Evolutionary conservation across 23 red algal species (phyloP), one percentile per base, ranked within the genome.

Genomic region (Gracilaria gracilis): DNA sequence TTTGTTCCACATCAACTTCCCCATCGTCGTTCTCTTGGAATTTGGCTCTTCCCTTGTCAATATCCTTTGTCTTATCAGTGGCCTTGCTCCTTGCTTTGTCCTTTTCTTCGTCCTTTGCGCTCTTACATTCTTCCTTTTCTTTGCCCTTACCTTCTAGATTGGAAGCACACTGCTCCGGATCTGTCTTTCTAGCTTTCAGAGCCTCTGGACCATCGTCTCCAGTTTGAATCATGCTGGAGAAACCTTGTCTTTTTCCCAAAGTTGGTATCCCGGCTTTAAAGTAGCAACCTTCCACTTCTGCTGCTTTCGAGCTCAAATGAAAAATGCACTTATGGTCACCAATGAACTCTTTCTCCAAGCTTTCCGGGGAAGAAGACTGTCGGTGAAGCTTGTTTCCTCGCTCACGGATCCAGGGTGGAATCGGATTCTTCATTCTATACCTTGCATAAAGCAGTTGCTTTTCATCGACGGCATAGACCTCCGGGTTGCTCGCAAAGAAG

Each of bases 391-490:
- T 75, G 38, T 75, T 19, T 75, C 46, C 69, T 21, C 69, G 69
- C 0, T 75, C 69, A 21, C 69, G 69, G 23, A 75, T 75, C 69
- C 69, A 75, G 2, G 23, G 16, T 1, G 69, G 69, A 40, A 75
- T 75, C 24, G 69, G 69, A 46, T 75, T 75, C 69, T 75, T 75
- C 9, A 29, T 75, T 32, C 69, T 75, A 75, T 75, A 75, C 9
- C 69, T 44, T 46, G 69, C 44, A 48, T 75, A 75, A 21, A 75
- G 36, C 17, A 75, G 69, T 17, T 46, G 27, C 69, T 75, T 75
- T 75, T 75, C 69, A 48, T 75, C 8, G 69, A 75, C 19, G 69
- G 69, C 69, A 48, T 75, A 36, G 69, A 75, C 69, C 69, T 75
- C 20, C 46, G 69, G 23, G 69, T 75, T 7, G 69, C 69, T 25